Evolutionary conservation across 345 rosid species (phyloP), one percentile per base, ranked within the genome.

Genomic region (Hevea brasiliensis): DNA sequence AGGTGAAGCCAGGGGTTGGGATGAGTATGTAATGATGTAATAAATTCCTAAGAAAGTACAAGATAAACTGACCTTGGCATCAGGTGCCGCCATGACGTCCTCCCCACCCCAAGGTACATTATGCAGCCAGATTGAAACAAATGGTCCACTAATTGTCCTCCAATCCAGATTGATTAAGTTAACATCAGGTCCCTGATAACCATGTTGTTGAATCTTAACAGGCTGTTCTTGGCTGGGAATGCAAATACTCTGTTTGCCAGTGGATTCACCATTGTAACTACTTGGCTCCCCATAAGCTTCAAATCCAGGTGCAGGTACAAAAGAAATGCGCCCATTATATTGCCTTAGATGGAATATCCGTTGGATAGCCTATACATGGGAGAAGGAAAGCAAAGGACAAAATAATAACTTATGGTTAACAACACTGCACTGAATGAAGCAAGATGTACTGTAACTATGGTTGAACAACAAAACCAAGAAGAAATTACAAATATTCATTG

Each of bases 31-130:
- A 2, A 20, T 53, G 24, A 29, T 3, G 21, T 42, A 40, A 42
- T 0, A 26, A 24, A 44, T 44, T 23, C 26, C 35, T 5, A 4
- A 32, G 9, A 3, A 56, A 56, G 50, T 59, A 40, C 65, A 57
- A 61, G 66, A 73, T 13, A 68, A 79, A 78, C 89, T 59, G 76
- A 92, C 99, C 98, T 92, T 86, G 2, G 99, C 99, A 61, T 87
- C 63, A 35, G 99, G 99, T 74, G 99, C 99, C 65, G 99, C 97
- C 89, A 91, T 77, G 72, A 81, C 77, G 72, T 83, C 85, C 82
- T 93, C 94, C 10, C 85, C 73, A 45, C 97, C 98, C 99, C 99
- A 95, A 35, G 98, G 94, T 60, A 92, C 99, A 77, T 95, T 95
- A 73, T 95, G 99, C 79, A 92, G 96, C 99, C 99, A 95, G 71